Evolutionary conservation across 2,329 filamentous ascomycete species (phyloP).

Genomic region (Sclerotinia trifoliorum): DNA sequence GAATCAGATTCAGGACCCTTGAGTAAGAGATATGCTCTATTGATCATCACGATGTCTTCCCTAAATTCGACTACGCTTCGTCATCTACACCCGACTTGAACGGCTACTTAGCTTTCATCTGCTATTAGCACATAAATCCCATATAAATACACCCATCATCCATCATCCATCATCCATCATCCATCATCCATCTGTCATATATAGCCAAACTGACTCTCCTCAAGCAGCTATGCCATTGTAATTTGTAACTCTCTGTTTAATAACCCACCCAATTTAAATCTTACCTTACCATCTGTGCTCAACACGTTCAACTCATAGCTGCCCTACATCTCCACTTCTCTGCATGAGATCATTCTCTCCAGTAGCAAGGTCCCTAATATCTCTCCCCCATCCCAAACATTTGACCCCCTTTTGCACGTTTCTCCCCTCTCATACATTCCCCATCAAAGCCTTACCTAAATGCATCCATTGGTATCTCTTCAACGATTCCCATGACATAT

Average conservation of each 20-base stretch:
- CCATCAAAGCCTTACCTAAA: too few relatives aligned
- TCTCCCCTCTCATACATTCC: background rate
- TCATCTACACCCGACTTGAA: background rate
- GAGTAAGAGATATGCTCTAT: too few relatives aligned
- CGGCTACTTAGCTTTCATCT: background rate
- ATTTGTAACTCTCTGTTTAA: too few relatives aligned
- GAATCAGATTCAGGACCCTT: too few relatives aligned
- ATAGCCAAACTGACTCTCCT: too few relatives aligned
- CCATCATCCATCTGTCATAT: too few relatives aligned
- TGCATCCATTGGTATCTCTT: too few relatives aligned
- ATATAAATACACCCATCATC: background rate
- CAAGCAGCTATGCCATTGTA: too few relatives aligned
- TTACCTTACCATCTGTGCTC: background rate
- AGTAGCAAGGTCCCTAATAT: background rate
- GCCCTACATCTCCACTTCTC: slow-evolving; percentile 16
- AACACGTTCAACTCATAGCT: slow-evolving; percentile 9
- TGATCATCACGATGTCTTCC: background rate
- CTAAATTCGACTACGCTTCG: background rate
- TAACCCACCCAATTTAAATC: background rate
- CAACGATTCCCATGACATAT: too few relatives aligned
- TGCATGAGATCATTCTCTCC: background rate
- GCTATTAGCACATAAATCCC: too few relatives aligned
- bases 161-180: background rate
- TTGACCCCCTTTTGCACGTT: too few relatives aligned
- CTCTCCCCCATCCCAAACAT: too few relatives aligned